Evolutionary conservation across 108 stramenopile genomes (phyloP), one percentile per base, ranked within the genome.

Genomic region (Fistulifera solaris): DNA sequence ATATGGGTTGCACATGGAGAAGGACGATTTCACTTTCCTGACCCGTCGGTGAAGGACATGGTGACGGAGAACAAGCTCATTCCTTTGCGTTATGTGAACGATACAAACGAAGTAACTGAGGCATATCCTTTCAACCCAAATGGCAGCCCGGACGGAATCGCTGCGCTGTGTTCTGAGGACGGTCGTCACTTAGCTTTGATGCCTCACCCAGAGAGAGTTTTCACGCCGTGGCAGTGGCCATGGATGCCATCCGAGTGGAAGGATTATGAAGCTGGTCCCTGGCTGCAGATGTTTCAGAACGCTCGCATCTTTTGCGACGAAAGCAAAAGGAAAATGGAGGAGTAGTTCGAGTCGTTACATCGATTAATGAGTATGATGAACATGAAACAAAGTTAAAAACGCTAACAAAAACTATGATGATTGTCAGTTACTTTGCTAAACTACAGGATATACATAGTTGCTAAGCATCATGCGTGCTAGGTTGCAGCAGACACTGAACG

Each of bases 251-350:
- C 68, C 35, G 93, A 87, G 43, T 95, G 95, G 94, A 75, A 73
- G 40, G 72, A 71, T 52, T 76, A 71, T 52, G 63, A 77, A 54
- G 86, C 76, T 38, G 80, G 90, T 24, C 97, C 99, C 0, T 99
- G 99, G 99, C 71, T 97, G n/a, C 88, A 85, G 58, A 93, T 99
- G 93, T 99, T 99, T 77, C 95, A 98, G 73, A 99, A 99, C 70
- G 99, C 99, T 22, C 78, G 93, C 46, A 60, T 63, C n/a, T 99
- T 94, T 73, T 96, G 95, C 63, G 94, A 94, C 28, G 65, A 53
- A 31, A 35, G 6, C 31, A 35, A 35, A 8, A 35, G 31, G 8
- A 35, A 35, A 8, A 6, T 35, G 31, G 31, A 35, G 6, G 31
- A 35, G 31, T 35, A 35, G 8, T n/a, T n/a, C n/a, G n/a, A n/a